Evolutionary conservation across 129 eudicot genomes (phyloP).

Genomic region (Pittosporum tobira): DNA sequence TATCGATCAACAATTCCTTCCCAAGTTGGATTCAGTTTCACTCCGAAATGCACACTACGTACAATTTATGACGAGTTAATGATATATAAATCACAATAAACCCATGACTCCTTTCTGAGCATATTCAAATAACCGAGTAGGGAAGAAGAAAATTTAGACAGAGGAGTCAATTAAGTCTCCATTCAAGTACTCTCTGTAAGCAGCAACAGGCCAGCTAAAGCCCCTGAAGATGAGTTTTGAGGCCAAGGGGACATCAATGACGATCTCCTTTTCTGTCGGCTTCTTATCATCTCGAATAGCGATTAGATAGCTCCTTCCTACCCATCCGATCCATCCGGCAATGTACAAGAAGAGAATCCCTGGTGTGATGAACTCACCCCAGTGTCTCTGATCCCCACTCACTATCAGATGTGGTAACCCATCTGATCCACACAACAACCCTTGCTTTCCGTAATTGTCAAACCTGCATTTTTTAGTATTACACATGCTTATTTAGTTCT

Average conservation of each 20-base stretch:
- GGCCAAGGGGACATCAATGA: constrained; percentile 94
- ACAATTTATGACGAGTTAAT: too few relatives aligned
- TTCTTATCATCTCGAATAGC: constrained; percentile 94
- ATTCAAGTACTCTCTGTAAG: constrained; percentile 78
- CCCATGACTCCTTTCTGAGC: too few relatives aligned
- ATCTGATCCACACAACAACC: constrained; percentile 87
- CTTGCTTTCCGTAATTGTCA: constrained; percentile 89
- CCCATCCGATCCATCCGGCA: constrained; percentile 99
- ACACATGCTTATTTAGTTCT: too few relatives aligned
- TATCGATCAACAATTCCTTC: too few relatives aligned
- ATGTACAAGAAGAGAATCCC: constrained; percentile 84
- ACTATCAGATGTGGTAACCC: constrained; percentile 97
- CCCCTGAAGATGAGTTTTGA: constrained; percentile 76
- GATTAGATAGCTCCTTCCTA: constrained; percentile 91
- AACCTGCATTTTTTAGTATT: too few relatives aligned
- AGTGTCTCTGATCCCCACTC: constrained; percentile 96
- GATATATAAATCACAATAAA: too few relatives aligned
- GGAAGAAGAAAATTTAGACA: constrained; percentile 28
- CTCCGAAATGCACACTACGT: too few relatives aligned
- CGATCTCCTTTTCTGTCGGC: constrained; percentile 88
- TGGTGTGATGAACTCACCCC: constrained; percentile 99
- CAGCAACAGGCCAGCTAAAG: constrained; percentile 97
- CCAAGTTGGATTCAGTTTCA: too few relatives aligned
- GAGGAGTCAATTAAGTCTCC: constrained; percentile 82
- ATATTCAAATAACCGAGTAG: too few relatives aligned